Percentiles rank a stretch among this genome's conserved stretches.
These are phyloP conservation scores for Paspalum vaginatum DNA, from an alignment of 176 grass and related monocot species.

Conservation along the genomic window DNA sequence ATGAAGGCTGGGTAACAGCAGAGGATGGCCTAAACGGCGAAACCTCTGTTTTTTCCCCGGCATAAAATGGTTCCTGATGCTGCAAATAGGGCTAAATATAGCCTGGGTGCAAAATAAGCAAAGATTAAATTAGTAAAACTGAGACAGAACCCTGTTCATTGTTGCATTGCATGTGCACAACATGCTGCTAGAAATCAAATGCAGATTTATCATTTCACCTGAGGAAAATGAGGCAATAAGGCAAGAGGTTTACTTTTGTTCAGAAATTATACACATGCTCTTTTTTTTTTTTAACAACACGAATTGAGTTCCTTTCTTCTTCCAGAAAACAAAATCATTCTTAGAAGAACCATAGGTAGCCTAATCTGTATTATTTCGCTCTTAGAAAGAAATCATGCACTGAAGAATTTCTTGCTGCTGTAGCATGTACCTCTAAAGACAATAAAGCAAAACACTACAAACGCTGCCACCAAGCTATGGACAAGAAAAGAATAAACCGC, in stretches of 20 bases:
- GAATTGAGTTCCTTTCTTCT: neutral
- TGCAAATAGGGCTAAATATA: constrained; percentile 33
- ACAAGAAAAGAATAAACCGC: neutral
- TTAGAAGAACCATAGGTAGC: neutral
- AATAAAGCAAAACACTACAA: constrained; percentile 1
- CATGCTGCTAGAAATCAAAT: constrained; percentile 34
- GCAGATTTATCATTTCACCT: neutral
- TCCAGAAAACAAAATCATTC: neutral
- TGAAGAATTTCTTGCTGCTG: neutral
- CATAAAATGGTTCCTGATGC: constrained; percentile 8
- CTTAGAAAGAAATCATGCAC: constrained; percentile 8
- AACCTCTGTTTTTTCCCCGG: neutral
- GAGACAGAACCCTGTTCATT: neutral
- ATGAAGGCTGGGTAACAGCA: neutral
- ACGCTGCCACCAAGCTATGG: neutral
- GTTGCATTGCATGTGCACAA: constrained; percentile 11
- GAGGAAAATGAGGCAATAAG: neutral
- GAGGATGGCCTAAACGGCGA: constrained; percentile 5
- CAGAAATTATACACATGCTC: neutral
- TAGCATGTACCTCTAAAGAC: constrained; percentile 5
- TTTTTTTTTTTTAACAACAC: neutral
- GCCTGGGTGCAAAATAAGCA: constrained; percentile 27
- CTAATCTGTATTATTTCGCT: neutral
- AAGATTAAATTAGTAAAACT: constrained; percentile 41
- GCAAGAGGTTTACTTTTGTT: neutral